Conservation (phyloP, 2,329 filamentous ascomycete genomes). For the Venturia oleaginea region DNA sequence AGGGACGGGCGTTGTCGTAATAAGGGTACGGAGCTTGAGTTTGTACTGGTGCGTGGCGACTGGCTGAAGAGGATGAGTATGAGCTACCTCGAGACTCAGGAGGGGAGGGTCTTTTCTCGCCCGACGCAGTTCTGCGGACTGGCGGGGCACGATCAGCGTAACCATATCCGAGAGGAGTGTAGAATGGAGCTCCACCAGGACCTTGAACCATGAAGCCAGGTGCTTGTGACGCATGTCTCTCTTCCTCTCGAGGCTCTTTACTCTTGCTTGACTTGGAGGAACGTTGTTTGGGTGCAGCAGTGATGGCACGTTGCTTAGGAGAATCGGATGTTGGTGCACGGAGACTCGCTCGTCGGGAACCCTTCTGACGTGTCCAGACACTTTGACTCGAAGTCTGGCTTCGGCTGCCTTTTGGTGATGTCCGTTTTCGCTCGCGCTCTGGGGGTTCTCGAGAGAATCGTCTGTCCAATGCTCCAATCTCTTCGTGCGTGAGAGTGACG, state of each 20-base stretch:
- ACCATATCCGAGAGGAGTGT: slow-evolving; percentile 7
- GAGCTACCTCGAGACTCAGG: slow-evolving; percentile 9
- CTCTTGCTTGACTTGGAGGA: slow-evolving; percentile 2
- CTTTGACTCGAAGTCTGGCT: not conserved
- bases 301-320: slow-evolving; percentile 6
- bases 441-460: slow-evolving; percentile 9
- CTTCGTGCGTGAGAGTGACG: slow-evolving; percentile 69
- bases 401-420: not conserved
- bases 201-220: slow-evolving; percentile 10
- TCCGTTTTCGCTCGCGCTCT: slow-evolving; percentile 6
- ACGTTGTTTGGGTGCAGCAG: not conserved
- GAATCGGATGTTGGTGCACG: not conserved
- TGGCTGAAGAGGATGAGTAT: not conserved
- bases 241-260: slow-evolving; percentile 3
- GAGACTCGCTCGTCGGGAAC: slow-evolving; percentile 6
- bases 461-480: slow-evolving; percentile 60
- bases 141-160: not conserved
- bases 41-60: slow-evolving; percentile 5
- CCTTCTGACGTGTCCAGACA: slow-evolving; percentile 10
- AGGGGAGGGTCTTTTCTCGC: not conserved
- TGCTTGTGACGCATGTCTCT: not conserved
- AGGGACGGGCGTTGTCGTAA: not conserved
- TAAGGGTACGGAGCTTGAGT: slow-evolving; percentile 8
- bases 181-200: slow-evolving; percentile 9
- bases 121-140: slow-evolving; percentile 6